A percentile compares a stretch with the other conserved stretches of the same genome.
Conservation (phyloP, 768 basidiomycete species). For the Hemileccinum rubropunctum region DNA sequence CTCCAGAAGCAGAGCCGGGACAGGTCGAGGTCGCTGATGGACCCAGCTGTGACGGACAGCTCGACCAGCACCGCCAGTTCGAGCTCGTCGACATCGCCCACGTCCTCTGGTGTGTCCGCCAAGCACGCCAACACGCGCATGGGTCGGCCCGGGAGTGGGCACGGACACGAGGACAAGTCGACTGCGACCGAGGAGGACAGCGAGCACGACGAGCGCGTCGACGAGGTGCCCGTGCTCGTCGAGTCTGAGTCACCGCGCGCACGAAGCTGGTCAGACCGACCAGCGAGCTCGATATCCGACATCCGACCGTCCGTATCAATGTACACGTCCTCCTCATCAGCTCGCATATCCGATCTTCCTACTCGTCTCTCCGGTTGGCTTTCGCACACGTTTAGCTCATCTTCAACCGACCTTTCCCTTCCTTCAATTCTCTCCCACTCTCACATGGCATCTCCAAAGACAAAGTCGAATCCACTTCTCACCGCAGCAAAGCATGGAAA, state of each 20-base stretch:
- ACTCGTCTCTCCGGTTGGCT: conserved; percentile 80
- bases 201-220: conserved; percentile 33
- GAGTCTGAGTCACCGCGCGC: conserved; percentile 54
- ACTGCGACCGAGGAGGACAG: conserved; percentile 24
- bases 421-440: conserved; percentile 56
- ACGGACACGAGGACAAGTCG: conserved; percentile 12
- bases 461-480: conserved; percentile 51
- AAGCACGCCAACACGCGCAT: conserved; percentile 24
- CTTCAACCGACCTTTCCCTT: conserved; percentile 68
- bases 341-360: conserved; percentile 65
- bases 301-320: conserved; percentile 36
- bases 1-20: conserved; percentile 64
- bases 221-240: conserved; percentile 64
- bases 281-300: conserved; percentile 43
- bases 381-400: conserved; percentile 71
- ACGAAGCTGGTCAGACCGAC: conserved; percentile 56
- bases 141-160: conserved; percentile 36
- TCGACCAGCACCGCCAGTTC: conserved; percentile 40
- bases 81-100: conserved; percentile 34
- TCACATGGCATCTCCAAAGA: conserved; percentile 35
- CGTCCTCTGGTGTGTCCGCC: conserved; percentile 32
- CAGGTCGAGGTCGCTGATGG: conserved; percentile 53
- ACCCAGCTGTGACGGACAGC: conserved; percentile 35
- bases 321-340: conserved; percentile 44
- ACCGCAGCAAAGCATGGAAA: conserved; percentile 72